phyloP scores from a whole-genome alignment of 257 asterid species.

The Solanum raphanifolium region DNA sequence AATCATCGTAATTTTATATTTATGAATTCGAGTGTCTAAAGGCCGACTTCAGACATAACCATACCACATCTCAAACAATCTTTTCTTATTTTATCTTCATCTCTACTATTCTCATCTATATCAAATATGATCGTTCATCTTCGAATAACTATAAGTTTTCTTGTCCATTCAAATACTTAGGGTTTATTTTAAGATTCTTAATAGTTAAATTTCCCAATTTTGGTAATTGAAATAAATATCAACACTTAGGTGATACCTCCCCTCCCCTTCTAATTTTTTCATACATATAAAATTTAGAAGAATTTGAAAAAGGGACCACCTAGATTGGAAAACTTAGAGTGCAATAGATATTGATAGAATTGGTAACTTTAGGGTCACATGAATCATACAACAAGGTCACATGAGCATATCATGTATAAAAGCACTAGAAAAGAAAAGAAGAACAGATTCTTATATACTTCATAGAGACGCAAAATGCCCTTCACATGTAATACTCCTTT shows the following conservation, averaged over 20 bases:
- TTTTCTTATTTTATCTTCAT: background rate
- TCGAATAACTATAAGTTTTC: background rate
- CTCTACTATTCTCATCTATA: background rate
- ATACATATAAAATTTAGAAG: background rate
- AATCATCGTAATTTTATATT: too few species aligned
- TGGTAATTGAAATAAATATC: background rate
- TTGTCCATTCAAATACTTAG: background rate
- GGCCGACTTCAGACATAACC: background rate
- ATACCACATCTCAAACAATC: background rate
- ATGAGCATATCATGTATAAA: background rate
- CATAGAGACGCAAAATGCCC: slow-evolving; percentile 28
- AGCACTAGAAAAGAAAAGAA: background rate
- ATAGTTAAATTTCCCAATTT: background rate
- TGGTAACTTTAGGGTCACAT: slow-evolving; percentile 21
- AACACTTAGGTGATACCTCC: background rate
- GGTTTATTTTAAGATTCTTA: background rate
- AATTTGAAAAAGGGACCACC: background rate
- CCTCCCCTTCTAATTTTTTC: background rate
- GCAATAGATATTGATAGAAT: background rate
- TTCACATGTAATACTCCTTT: background rate
- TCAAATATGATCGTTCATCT: background rate
- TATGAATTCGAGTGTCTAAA: background rate
- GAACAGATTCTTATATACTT: background rate
- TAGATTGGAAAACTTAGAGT: background rate
- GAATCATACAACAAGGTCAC: slow-evolving; percentile 8